Base-by-base conservation (phyloP, 805 yeast genomes). In the Alloascoidea africana region DNA sequence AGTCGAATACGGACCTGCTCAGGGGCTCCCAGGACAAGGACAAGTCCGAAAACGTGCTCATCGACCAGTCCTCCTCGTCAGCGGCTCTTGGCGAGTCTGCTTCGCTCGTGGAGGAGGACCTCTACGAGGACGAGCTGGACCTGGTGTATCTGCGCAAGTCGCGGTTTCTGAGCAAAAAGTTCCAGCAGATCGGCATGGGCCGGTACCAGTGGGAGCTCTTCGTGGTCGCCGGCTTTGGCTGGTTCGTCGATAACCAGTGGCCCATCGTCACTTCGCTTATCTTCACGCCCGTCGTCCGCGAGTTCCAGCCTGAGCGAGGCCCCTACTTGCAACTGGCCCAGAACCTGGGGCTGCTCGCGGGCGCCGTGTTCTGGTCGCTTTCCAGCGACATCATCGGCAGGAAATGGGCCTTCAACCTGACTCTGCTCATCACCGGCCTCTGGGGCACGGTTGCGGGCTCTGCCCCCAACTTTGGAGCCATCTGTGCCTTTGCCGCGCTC, bases 371-470 rank as follows among this genome's bases (percentile, higher is more conserved):
- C 43, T 68, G 73, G 65, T 74, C 75, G 15, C 58, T 66, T 44
- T 62, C 66, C 37, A 66, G 65, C 36, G 74, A 69, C 52, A 45
- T 68, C 37, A 59, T 69, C 38, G 75, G 74, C 27, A 53, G 75
- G 50, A 65, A 61, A 46, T 36, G 58, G n/a, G 68, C 72, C 4
- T 69, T 69, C 54, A 69, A 67, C 48, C 41, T 55, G 3, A 62
- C 73, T 14, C 55, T 70, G 33, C 46, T 70, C 32, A 49, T 66
- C 6, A 55, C 68, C 4, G 63, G 71, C 3, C 41, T 59, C 3
- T 67, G 68, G 47, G 66, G 70, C 18, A 63, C 70, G 41, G 46
- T 69, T 35, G 59, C 66, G 2, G 77, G 76, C 42, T 53, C 54
- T 35, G 62, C 64, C 47, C 59, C 73, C 2, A 63, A 66, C 45